phyloP scores from a whole-genome alignment of 768 basidiomycete species.

The Steccherinum ochraceum region DNA sequence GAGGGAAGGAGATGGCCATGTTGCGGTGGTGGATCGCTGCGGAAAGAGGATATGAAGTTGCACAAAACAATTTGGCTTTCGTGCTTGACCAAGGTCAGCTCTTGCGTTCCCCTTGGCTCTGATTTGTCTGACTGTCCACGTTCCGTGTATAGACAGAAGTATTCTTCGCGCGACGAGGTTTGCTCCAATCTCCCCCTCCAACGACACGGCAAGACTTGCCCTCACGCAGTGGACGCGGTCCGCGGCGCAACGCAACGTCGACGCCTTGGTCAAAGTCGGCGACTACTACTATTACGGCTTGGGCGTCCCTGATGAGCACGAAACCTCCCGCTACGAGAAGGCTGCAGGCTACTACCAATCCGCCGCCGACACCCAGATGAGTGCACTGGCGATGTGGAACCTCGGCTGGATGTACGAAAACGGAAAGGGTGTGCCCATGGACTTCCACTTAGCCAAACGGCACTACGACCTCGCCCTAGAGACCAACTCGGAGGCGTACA shows the following conservation, averaged over 20 bases:
- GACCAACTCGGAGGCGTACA: slow-evolving; percentile 82
- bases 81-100: slow-evolving; percentile 79
- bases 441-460: slow-evolving; percentile 94
- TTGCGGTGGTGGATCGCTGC: slow-evolving; percentile 94
- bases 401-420: slow-evolving; percentile 99
- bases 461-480: slow-evolving; percentile 90
- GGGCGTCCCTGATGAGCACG: slow-evolving; percentile 66
- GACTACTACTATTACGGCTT: slow-evolving; percentile 95
- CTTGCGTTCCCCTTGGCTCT: slow-evolving; percentile 12
- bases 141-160: slow-evolving; percentile 55
- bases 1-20: slow-evolving; percentile 78
- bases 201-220: slow-evolving; percentile 76
- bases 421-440: slow-evolving; percentile 88
- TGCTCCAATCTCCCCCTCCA: slow-evolving; percentile 66
- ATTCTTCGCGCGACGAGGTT: slow-evolving; percentile 63
- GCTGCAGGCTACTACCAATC: slow-evolving; percentile 93
- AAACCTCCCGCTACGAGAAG: slow-evolving; percentile 68
- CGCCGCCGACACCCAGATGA: slow-evolving; percentile 87
- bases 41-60: slow-evolving; percentile 86
- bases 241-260: slow-evolving; percentile 90
- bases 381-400: slow-evolving; percentile 97
- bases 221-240: slow-evolving; percentile 94
- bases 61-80: slow-evolving; percentile 93
- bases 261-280: slow-evolving; percentile 95
- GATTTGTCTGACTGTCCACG: slow-evolving; percentile 2